Evolutionary conservation across 352 stramenopile species (phyloP), one percentile per base, ranked within the genome.

Genomic region (Phytophthora nicotianae): DNA sequence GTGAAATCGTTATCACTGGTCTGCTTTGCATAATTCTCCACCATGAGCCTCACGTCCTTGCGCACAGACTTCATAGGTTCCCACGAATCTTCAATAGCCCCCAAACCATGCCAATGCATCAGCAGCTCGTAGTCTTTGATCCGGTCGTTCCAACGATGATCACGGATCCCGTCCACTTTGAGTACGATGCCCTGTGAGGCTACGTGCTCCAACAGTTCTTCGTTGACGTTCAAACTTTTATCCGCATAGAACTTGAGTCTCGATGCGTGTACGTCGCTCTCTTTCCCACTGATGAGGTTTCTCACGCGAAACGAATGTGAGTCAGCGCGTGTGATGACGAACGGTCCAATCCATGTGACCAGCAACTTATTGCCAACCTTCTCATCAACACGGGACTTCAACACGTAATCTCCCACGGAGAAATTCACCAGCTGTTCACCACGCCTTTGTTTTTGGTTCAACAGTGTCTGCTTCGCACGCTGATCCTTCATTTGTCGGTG

Each of bases 291-390:
- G 5, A 58, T 17, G 8, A 58, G 19, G n/a, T 40, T 23, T 3
- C 13, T 4, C 5, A 58, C 23, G 8, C 50, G 35, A 14, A 58
- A 58, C 13, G 37, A 41, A n/a, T 49, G 35, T 19, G 23, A 3
- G 13, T 57, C 50, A 3, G 50, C 37, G 10, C 23, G 21, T 4
- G 38, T 26, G 14, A 58, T 33, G 37, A 10, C 17, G 11, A 49
- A 58, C 1, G 50, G 23, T 17, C 37, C 35, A 13, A 19, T n/a
- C 50, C 50, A 58, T 2, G n/a, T 58, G 1, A 62, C 32, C 2
- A 41, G 43, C n/a, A 54, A 46, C 43, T 62, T 62, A 42, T 55
- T 55, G 13, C 19, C 14, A 1, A 33, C 10, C 23, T 62, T 62
- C 6, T 48, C 32, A 13, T 62, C 43, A 4, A 48, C 43, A 4